Conservation (phyloP, 108 stramenopile genomes). For the Cyclostephanos invisitatus region DNA sequence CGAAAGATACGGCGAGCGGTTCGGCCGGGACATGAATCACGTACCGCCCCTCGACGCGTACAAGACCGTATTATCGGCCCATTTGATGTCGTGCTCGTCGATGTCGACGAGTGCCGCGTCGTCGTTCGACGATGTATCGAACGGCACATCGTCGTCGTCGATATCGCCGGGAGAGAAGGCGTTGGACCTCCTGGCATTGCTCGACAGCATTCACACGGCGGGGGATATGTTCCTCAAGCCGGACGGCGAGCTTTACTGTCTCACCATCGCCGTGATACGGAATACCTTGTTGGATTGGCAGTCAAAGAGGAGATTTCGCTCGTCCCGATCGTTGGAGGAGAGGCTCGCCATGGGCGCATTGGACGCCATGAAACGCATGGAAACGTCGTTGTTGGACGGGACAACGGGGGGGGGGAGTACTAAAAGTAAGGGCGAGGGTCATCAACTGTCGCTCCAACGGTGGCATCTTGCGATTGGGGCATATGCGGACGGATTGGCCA, state of each 20-base stretch:
- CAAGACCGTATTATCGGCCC: slow-evolving; percentile 36
- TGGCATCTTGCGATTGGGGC: slow-evolving; percentile 25
- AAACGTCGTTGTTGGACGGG: slow-evolving; percentile 10
- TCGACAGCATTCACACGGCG: slow-evolving; percentile 23
- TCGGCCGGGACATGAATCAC: slow-evolving; percentile 47
- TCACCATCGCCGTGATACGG: slow-evolving; percentile 22
- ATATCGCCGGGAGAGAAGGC: slow-evolving; percentile 42
- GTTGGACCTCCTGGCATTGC: slow-evolving; percentile 18
- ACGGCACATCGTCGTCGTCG: background rate
- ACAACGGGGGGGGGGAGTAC: background rate
- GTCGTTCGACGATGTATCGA: background rate
- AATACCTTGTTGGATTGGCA: slow-evolving; percentile 38
- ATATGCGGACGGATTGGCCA: slow-evolving; percentile 32
- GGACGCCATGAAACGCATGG: slow-evolving; percentile 24
- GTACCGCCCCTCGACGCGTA: slow-evolving; percentile 29
- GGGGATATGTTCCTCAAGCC: slow-evolving; percentile 44
- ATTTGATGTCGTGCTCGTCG: slow-evolving; percentile 33
- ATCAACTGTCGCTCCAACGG: slow-evolving; percentile 5
- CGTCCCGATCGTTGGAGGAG: background rate
- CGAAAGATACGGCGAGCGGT: slow-evolving; percentile 39
- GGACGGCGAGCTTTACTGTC: slow-evolving; percentile 33
- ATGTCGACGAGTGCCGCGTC: background rate
- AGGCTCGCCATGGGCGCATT: slow-evolving; percentile 19
- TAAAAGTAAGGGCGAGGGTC: background rate
- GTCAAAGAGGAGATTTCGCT: background rate